phyloP scores from a whole-genome alignment of 139 green algal species.

The Pedinophyceae sp. region DNA sequence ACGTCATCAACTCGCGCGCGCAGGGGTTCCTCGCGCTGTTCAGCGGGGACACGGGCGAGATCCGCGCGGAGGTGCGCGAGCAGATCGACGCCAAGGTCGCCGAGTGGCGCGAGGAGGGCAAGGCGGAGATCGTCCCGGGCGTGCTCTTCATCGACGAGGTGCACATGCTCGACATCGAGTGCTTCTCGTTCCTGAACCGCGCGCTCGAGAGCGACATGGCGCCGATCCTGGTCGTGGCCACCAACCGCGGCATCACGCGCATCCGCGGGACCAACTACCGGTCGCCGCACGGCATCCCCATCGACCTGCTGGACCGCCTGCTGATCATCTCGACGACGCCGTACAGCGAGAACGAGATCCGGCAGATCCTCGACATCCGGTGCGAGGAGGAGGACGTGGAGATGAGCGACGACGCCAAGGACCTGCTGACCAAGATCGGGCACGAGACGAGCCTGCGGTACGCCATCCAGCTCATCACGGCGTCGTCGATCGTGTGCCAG shows the following conservation, averaged over 20 bases:
- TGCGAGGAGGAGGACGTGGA: slow-evolving; percentile 89
- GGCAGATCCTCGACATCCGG: slow-evolving; percentile 85
- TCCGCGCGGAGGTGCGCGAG: slow-evolving; percentile 81
- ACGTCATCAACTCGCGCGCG: slow-evolving; percentile 89
- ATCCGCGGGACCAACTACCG: slow-evolving; percentile 94
- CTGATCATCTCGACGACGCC: slow-evolving; percentile 93
- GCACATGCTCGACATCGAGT: slow-evolving; percentile 99
- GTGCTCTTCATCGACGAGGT: slow-evolving; percentile 97
- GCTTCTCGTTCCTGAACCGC: slow-evolving; percentile 96
- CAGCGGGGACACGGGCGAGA: slow-evolving; percentile 94
- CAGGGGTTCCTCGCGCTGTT: slow-evolving; percentile 98
- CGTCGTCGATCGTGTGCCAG: slow-evolving; percentile 57
- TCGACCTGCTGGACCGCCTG: slow-evolving; percentile 93
- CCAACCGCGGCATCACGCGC: slow-evolving; percentile 90
- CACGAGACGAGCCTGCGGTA: slow-evolving; percentile 88
- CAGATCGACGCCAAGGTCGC: slow-evolving; percentile 78
- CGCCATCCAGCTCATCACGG: slow-evolving; percentile 90
- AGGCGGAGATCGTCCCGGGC: slow-evolving; percentile 95
- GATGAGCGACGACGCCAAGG: slow-evolving; percentile 77
- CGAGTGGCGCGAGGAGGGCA: slow-evolving; percentile 98
- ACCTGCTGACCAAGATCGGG: slow-evolving; percentile 92
- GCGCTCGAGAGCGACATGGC: slow-evolving; percentile 96
- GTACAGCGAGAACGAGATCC: slow-evolving; percentile 87
- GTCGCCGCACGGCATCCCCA: slow-evolving; percentile 90
- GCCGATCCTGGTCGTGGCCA: slow-evolving; percentile 93